Percentiles rank a stretch among this genome's conserved stretches.
These are phyloP conservation scores for Pyrenula massariospora DNA, from an alignment of 495 filamentous ascomycete genomes.

Conservation along the genomic window DNA sequence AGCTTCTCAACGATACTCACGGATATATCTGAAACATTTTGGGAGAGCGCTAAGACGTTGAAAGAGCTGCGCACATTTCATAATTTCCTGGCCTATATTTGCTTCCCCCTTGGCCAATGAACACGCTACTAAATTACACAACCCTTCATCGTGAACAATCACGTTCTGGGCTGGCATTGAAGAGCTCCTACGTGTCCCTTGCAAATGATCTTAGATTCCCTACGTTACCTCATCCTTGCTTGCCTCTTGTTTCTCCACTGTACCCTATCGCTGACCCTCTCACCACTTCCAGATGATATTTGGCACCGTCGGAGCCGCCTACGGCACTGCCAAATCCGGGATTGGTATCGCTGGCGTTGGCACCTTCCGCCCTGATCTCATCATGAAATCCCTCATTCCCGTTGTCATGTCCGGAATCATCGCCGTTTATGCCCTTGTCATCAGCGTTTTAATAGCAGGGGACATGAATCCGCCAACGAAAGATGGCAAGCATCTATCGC, in stretches of 20 bases:
- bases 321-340: constrained; percentile 93
- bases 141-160: too few relatives aligned
- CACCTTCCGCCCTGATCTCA: constrained; percentile 83
- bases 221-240: too few relatives aligned
- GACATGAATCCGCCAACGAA: constrained; percentile 53
- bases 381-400: constrained; percentile 98
- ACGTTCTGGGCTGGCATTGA: too few relatives aligned
- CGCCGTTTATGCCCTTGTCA: constrained; percentile 93
- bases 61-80: too few relatives aligned
- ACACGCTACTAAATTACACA: too few relatives aligned
- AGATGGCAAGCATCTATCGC: not conserved
- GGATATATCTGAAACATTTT: too few relatives aligned
- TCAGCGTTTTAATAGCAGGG: constrained; percentile 85
- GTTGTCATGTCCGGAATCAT: constrained; percentile 99
- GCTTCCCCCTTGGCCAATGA: too few relatives aligned
- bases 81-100: too few relatives aligned
- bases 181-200: too few relatives aligned
- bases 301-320: constrained; percentile 86
- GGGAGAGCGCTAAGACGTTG: too few relatives aligned
- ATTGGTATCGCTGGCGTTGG: constrained; percentile 94
- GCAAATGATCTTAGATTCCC: too few relatives aligned
- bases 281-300: constrained; percentile 57
- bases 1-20: too few relatives aligned
- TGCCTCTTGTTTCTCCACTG: not conserved
- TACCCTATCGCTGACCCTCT: constrained; percentile 12